Conservation (phyloP, 768 basidiomycete genomes). For the Russula griseocarnosa region DNA sequence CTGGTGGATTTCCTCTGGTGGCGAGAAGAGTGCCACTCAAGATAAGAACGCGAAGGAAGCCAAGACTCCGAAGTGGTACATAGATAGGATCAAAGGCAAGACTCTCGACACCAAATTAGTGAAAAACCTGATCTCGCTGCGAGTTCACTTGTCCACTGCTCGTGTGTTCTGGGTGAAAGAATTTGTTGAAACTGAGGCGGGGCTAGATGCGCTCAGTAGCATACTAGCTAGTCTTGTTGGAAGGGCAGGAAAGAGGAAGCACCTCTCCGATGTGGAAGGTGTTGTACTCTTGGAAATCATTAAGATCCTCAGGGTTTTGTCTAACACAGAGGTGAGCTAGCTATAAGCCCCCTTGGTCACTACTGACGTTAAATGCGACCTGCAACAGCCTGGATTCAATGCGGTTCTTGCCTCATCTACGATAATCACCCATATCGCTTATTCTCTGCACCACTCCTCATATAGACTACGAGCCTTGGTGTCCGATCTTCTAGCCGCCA, state of each 20-base stretch:
- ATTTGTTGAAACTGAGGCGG: constrained; percentile 63
- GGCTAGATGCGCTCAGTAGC: constrained; percentile 57
- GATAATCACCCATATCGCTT: constrained; percentile 68
- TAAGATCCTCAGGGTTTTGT: constrained; percentile 73
- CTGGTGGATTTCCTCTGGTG: constrained; percentile 73
- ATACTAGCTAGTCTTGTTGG: constrained; percentile 59
- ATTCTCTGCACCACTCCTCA: constrained; percentile 62
- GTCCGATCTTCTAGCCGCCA: constrained; percentile 77
- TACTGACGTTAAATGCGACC: constrained; percentile 22
- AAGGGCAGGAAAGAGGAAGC: constrained; percentile 60
- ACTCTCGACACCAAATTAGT: constrained; percentile 55
- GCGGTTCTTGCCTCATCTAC: constrained; percentile 59
- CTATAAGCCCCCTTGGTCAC: neutral
- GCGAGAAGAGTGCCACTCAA: constrained; percentile 38
- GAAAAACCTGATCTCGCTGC: constrained; percentile 76
- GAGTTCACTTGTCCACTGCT: constrained; percentile 83
- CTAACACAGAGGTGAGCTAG: constrained; percentile 75
- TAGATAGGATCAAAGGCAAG: constrained; percentile 56
- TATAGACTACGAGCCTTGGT: constrained; percentile 64
- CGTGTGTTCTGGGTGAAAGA: constrained; percentile 72
- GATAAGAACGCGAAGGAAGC: constrained; percentile 38
- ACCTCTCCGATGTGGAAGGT: constrained; percentile 60
- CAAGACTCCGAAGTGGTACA: constrained; percentile 58
- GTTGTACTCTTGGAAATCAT: constrained; percentile 67
- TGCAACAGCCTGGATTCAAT: constrained; percentile 61